Percentiles rank a stretch among this genome's conserved stretches.
phyloP scores from a whole-genome alignment of 2,329 filamentous ascomycete genomes.

The Aspergillus sp. region DNA sequence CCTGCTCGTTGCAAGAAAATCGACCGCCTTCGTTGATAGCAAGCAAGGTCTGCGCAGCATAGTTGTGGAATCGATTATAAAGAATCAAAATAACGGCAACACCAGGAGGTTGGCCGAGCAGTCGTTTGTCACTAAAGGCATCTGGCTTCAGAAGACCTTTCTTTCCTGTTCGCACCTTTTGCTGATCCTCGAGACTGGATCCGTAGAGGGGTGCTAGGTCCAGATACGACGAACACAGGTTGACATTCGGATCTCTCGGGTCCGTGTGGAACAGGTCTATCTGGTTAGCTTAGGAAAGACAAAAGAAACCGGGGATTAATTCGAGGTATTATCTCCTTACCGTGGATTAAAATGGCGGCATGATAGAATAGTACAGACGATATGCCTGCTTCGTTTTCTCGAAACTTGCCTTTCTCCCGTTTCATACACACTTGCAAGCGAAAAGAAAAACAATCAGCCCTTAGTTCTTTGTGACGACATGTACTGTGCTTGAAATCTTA shows the following conservation, averaged over 20 bases:
- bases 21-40: constrained; percentile 41
- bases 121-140: constrained; percentile 28
- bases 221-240: constrained; percentile 43
- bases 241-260: constrained; percentile 25
- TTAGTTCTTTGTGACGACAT: too few relatives aligned
- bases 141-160: constrained; percentile 37
- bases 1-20: constrained; percentile 11
- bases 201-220: constrained; percentile 46
- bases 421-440: too few relatives aligned
- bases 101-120: constrained; percentile 30
- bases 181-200: constrained; percentile 28
- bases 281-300: too few relatives aligned
- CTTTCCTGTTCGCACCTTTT: constrained; percentile 29
- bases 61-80: constrained; percentile 38
- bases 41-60: constrained; percentile 30
- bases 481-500: too few relatives aligned
- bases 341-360: constrained; percentile 51
- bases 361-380: constrained; percentile 47
- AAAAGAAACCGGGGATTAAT: too few relatives aligned
- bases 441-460: too few relatives aligned
- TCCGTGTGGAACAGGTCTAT: constrained; percentile 38
- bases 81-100: constrained; percentile 30
- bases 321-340: constrained; percentile 16
- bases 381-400: constrained; percentile 40
- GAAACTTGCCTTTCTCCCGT: too few relatives aligned